Evolutionary conservation across 257 asterid genomes (phyloP).

Genomic region (Solanum sejunctum): DNA sequence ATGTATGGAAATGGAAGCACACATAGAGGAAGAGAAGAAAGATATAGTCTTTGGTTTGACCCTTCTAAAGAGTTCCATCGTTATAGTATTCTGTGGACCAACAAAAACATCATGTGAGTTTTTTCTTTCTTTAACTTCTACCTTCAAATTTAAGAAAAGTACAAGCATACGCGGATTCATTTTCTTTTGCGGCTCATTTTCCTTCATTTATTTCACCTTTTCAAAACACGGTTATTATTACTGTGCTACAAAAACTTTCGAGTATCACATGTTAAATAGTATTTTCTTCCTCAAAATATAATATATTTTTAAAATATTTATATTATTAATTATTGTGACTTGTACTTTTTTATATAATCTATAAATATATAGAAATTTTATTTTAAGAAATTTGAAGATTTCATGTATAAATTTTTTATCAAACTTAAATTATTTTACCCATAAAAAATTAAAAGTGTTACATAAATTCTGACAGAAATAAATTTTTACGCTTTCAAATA

Average conservation of each 20-base stretch:
- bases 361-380: too few species aligned
- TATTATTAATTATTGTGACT: too few species aligned
- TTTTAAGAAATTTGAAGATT: too few species aligned
- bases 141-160: neutral
- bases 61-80: constrained; percentile 69
- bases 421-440: too few species aligned
- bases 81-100: constrained; percentile 84
- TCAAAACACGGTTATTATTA: neutral
- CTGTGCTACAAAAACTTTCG: neutral
- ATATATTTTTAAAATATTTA: too few species aligned
- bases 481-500: neutral
- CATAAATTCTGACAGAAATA: neutral
- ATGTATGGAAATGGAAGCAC: constrained; percentile 96
- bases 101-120: constrained; percentile 58
- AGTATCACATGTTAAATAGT: constrained; percentile 6
- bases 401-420: too few species aligned
- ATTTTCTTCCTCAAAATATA: too few species aligned
- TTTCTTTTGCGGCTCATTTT: constrained; percentile 14
- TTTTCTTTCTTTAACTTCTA: neutral
- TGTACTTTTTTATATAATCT: too few species aligned
- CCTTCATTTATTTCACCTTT: constrained; percentile 23
- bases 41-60: constrained; percentile 75
- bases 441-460: neutral
- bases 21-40: constrained; percentile 81
- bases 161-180: neutral